Base-by-base conservation (phyloP, 306 rosid species). In the Fagus sylvatica region DNA sequence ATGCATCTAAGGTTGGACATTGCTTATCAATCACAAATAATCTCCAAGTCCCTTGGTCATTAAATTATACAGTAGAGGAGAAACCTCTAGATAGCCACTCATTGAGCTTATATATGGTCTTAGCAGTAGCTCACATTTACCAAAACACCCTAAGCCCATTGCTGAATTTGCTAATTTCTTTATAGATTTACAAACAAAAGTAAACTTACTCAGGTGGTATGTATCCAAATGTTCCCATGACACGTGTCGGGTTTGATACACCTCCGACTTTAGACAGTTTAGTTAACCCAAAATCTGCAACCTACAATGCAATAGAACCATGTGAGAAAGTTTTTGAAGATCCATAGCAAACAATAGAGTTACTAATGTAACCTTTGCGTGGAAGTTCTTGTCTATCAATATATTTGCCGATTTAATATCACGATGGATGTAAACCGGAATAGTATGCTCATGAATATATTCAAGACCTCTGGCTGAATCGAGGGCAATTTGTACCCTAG, bases 381-480 rank as follows among this genome's bases (percentile, higher is more conserved):
- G 94, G 75, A 76, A 93, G 86, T 91, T 91, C 62, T 74, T 89
- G 89, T 93, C 97, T 82, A 92, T 93, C 77, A 93, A 84, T 84
- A 95, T 93, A 87, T 95, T 95, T 68, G 99, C 99, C 7, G 99
- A 91, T 85, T 95, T 95, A 72, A 95, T 88, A 78, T 95, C 98
- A 43, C 97, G 98, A 69, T 93, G 99, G 76, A 95, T 88, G 79
- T 93, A 95, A 72, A 95, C 96, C 43, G 98, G 99, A 62, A 93
- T 97, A 34, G 99, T 93, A 83, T 95, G 98, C 88, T 95, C 99
- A 19, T 95, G 99, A 84, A 95, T 93, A 82, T 93, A 93, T 82
- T 95, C 99, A 40, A 95, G 97, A 66, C 99, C 99, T 86, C 97
- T 87, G 36, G 99, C 98, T 30, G 98, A 95, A 86, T 95, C 99